Evolutionary conservation across 2,329 filamentous ascomycete genomes (phyloP).

Genomic region (Fusarium verrucosum): DNA sequence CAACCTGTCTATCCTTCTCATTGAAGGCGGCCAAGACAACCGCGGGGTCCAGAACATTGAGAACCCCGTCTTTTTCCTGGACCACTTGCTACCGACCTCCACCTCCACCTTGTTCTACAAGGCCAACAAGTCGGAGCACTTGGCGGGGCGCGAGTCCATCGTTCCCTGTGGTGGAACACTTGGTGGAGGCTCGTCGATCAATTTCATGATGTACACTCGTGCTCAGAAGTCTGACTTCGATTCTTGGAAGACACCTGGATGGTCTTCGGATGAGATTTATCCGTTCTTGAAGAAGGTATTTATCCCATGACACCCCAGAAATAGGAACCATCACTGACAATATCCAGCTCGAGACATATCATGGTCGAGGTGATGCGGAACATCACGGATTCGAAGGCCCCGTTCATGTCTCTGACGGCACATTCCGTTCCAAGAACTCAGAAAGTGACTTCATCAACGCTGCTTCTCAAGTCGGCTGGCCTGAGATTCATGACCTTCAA

Average conservation of each 20-base stretch:
- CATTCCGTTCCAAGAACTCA: constrained; percentile 51
- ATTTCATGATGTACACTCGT: constrained; percentile 48
- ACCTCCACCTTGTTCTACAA: constrained; percentile 44
- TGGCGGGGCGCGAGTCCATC: constrained; percentile 39
- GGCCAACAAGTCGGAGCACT: constrained; percentile 35
- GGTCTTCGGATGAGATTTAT: constrained; percentile 47
- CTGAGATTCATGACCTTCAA: constrained; percentile 63
- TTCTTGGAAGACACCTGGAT: constrained; percentile 49
- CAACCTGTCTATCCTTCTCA: constrained; percentile 44
- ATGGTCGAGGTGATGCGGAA: constrained; percentile 55
- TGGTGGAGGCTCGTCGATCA: constrained; percentile 48
- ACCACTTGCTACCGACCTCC: constrained; percentile 36
- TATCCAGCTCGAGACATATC: constrained; percentile 63
- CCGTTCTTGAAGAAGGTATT: constrained; percentile 48
- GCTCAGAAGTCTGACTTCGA: constrained; percentile 48
- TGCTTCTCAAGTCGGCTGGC: constrained; percentile 57
- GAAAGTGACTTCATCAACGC: constrained; percentile 62
- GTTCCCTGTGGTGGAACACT: constrained; percentile 44
- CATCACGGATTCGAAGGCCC: constrained; percentile 65
- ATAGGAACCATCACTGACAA: not conserved
- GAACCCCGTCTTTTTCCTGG: constrained; percentile 43
- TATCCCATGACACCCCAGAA: rapidly evolving
- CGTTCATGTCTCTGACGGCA: constrained; percentile 63
- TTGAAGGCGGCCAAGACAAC: constrained; percentile 47
- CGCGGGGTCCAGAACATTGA: constrained; percentile 41